phyloP scores from a whole-genome alignment of 2,329 filamentous ascomycete species.

The Stylonectria norvegica region DNA sequence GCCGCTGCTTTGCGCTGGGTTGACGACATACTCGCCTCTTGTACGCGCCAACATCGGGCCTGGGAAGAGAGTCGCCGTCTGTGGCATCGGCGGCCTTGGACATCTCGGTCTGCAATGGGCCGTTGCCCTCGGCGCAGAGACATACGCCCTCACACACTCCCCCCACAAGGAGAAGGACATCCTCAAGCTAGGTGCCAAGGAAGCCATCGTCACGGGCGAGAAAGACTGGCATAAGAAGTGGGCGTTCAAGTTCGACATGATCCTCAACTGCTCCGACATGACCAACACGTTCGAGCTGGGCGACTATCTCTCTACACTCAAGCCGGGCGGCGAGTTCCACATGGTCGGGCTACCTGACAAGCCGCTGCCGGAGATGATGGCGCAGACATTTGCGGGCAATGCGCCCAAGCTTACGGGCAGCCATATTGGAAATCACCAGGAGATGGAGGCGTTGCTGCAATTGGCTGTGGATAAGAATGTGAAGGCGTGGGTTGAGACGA shows the following conservation, averaged over 20 bases:
- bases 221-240: slow-evolving; percentile 58
- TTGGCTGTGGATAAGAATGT: slow-evolving; percentile 55
- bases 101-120: slow-evolving; percentile 72
- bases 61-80: slow-evolving; percentile 67
- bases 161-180: slow-evolving; percentile 57
- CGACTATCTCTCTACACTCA: slow-evolving; percentile 49
- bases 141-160: slow-evolving; percentile 61
- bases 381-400: slow-evolving; percentile 46
- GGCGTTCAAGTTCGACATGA: slow-evolving; percentile 47
- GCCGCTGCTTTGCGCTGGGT: slow-evolving; percentile 74
- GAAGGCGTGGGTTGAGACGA: slow-evolving; percentile 55
- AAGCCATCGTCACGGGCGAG: slow-evolving; percentile 44
- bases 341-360: slow-evolving; percentile 55
- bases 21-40: slow-evolving; percentile 70
- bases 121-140: slow-evolving; percentile 65
- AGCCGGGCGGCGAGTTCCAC: slow-evolving; percentile 54
- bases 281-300: slow-evolving; percentile 53
- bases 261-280: slow-evolving; percentile 49
- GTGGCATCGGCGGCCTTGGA: slow-evolving; percentile 70
- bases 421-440: slow-evolving; percentile 59
- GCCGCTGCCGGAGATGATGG: slow-evolving; percentile 41
- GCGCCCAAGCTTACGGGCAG: slow-evolving; percentile 50
- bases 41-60: slow-evolving; percentile 64
- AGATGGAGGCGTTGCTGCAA: slow-evolving; percentile 56
- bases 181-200: slow-evolving; percentile 59